Evolutionary conservation across 164 flowering plant species (phyloP), one percentile per base, ranked within the genome.

Genomic region (Stephania yunnanensis): DNA sequence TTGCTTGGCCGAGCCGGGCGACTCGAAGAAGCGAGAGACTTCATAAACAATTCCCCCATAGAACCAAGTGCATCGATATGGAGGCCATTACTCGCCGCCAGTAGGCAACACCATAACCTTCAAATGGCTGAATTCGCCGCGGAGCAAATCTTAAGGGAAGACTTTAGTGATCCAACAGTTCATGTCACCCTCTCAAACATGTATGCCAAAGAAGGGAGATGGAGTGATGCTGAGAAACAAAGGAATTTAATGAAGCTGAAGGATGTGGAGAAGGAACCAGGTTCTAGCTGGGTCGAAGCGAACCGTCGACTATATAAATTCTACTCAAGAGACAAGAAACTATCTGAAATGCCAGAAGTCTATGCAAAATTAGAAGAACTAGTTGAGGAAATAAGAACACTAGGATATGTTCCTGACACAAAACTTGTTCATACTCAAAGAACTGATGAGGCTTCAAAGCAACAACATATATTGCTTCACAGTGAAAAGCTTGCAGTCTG

Each of bases 71-170:
- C 78, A 48, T 53, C 77, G 12, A 63, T 81, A 55, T 76, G 78
- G 79, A 72, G 84, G 76, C 81, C 84, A 36, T 48, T 81, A 69
- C 81, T 81, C 68, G 81, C 84, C n/a, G 81, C 84, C 36, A 76
- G 81, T 63, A 70, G 77, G 72, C 67, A 25, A 75, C 69, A 71
- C n/a, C n/a, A 22, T 8, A 74, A 81, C 71, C 70, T 79, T 72
- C 69, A 71, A 52, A 58, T 79, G 71, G 84, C 79, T 67, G 84
- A 81, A 73, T 70, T 64, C 69, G 81, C 42, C 4, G 78, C 81
- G 0, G 46, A 68, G 48, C 31, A 68, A 10, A 76, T 81, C 22
- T 69, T 76, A 10, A 70, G 71, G 29, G 50, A 58, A 29, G 81
- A 81, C 29, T 79, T 81, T 30, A 10, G 50, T 42, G 81, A 81